Evolutionary conservation across 495 filamentous ascomycete genomes (phyloP).

Genomic region (Ramalina intermedia): DNA sequence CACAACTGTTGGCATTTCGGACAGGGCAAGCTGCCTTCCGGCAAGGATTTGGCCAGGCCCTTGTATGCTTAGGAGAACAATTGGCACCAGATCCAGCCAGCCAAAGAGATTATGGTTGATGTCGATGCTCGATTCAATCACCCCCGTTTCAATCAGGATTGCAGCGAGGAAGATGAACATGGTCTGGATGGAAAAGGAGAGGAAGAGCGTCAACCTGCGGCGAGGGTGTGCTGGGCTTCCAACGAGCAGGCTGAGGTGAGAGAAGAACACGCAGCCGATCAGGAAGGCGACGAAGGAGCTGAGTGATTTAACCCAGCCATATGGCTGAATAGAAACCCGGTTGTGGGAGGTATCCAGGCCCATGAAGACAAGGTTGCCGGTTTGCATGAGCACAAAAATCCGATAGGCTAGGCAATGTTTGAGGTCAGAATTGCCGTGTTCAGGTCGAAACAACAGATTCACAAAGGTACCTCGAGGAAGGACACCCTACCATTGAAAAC

Average conservation of each 20-base stretch:
- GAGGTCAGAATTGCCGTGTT: no score
- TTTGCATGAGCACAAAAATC: slow-evolving; percentile 51
- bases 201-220: slow-evolving; percentile 34
- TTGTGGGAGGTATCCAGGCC: slow-evolving; percentile 40
- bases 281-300: slow-evolving; percentile 40
- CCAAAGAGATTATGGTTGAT: slow-evolving; percentile 16
- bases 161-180: slow-evolving; percentile 41
- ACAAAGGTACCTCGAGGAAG: no score
- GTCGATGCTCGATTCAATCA: slow-evolving; percentile 29
- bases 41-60: slow-evolving; percentile 52
- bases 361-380: slow-evolving; percentile 52
- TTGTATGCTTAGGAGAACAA: slow-evolving; percentile 56
- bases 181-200: slow-evolving; percentile 41
- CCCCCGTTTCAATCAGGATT: slow-evolving; percentile 33
- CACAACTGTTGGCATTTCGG: slow-evolving; percentile 57
- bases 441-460: no score
- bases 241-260: slow-evolving; percentile 20
- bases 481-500: slow-evolving; percentile 25
- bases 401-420: slow-evolving; percentile 32
- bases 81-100: slow-evolving; percentile 36
- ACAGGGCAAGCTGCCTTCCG: slow-evolving; percentile 44
- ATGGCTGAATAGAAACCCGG: slow-evolving; percentile 22
- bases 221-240: slow-evolving; percentile 11
- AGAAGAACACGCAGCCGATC: slow-evolving; percentile 34
- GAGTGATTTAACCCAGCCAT: slow-evolving; percentile 46